Evolutionary conservation across 2,329 filamentous ascomycete species (phyloP), one percentile per base, ranked within the genome.

Genomic region (Talaromyces marneffei): DNA sequence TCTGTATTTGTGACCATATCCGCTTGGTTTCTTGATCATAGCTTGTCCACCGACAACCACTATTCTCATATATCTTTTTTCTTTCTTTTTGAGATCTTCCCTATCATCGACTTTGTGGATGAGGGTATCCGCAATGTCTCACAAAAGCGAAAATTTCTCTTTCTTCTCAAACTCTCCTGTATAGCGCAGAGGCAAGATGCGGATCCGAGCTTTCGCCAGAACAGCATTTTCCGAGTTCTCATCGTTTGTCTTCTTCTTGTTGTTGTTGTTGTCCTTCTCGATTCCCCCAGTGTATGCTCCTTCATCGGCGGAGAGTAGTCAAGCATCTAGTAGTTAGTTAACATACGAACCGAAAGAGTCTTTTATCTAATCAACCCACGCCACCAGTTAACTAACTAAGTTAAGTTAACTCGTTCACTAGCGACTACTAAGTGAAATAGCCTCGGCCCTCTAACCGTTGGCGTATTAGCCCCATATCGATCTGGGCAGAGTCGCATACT

Each of bases 1-100:
- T 55, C 9, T 54, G 18, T 46, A 35, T 58, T 25, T 58, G 42
- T 55, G 52, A 55, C 39, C 52, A 55, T 55, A 55, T 40, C 35
- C 14, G 52, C 33, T 37, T 55, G 33, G 9, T 29, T 40, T 39
- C 52, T 40, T 29, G 52, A 40, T 55, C 48, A 52, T 52, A 52
- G 48, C 48, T 52, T 52, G 48, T 52, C 48, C 29, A 29, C 27
- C 48, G 48, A 52, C 29, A 52, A 52, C 29, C 48, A 33, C 29
- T 52, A 33, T 52, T 52, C 29, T 52, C 29, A 20, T 33, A 33
- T 52, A 33, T 52, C 9, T 20, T 20, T 35, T 27, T 52, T 52
- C 44, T 48, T 25, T 52, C 29, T 50, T 8, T 14, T 31, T 10
- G 46, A 50, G 31, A 31, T 16, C 10, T 27, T 20, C 20, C 27